Base-by-base conservation (phyloP, 176 grass and related monocot species). In the Secale cereale region DNA sequence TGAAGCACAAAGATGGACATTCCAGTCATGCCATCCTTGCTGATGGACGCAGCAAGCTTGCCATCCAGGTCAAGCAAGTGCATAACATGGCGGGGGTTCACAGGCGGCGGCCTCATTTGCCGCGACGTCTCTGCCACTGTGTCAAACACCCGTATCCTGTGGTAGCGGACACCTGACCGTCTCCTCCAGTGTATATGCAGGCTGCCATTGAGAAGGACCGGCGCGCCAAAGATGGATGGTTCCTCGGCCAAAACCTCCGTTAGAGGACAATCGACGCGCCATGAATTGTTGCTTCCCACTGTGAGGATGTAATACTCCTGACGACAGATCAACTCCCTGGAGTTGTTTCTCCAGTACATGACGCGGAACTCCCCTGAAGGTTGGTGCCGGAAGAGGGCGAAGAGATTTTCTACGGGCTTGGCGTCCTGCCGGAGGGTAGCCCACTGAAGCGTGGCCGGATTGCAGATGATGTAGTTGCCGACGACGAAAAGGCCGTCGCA, bases 21-120 rank as follows among this genome's bases (percentile, higher is more conserved):
- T 35, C 5, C 77, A 2, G 13, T 22, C 25, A 43, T 40, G 23
- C 1, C 4, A 1, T 41, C 59, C 59, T 28, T 63, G 33, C 77
- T 79, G 59, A 7, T 41, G 6, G 77, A 63, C 10, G 59, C 62
- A 6, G 65, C 31, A 35, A 68, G 65, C 8, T 1, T 68, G 65
- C 65, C 65, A 5, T 8, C 30, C 61, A 35, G 65, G 25, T 80
- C 78, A 48, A 80, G 20, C 61, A 80, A 4, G 17, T 80, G 61
- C 61, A 66, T 48, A 12, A 14, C 11, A n/a, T 48, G 78, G 70
- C 22, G 0, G 39, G 78, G 60, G 60, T 31, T 66, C 61, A 80
- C 61, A 4, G 61, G 2, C 2, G 61, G 61, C 1, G 40, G 62
- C 0, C 4, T 9, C 52, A 77, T 59, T 0, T 25, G 11, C 52